These are phyloP conservation scores for Coemansia sp. DNA, from an alignment of 192 early-diverging fungal species.

Conservation along the genomic window DNA sequence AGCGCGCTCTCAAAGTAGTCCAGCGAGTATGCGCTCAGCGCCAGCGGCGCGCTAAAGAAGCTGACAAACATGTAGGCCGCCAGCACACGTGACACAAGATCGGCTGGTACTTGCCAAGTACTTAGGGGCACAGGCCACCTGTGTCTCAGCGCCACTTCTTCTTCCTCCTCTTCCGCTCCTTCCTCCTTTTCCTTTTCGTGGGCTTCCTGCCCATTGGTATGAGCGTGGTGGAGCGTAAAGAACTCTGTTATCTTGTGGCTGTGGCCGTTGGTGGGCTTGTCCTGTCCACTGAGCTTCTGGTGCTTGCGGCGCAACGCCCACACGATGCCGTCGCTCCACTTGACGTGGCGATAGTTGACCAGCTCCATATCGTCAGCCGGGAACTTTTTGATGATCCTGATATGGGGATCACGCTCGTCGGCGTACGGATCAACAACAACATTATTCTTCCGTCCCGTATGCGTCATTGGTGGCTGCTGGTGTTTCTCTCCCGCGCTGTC, in stretches of 20 bases:
- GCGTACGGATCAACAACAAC: slow-evolving; percentile 43
- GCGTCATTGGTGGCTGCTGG: too few relatives aligned
- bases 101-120: slow-evolving; percentile 30
- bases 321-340: slow-evolving; percentile 20
- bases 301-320: slow-evolving; percentile 27
- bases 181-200: not conserved
- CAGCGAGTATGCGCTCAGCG: slow-evolving; percentile 69
- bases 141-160: slow-evolving; percentile 15
- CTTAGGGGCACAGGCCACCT: slow-evolving; percentile 40
- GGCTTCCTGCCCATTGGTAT: not conserved
- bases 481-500: too few relatives aligned
- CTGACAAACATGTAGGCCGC: slow-evolving; percentile 46
- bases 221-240: slow-evolving; percentile 13
- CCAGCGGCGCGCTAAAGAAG: slow-evolving; percentile 61
- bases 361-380: slow-evolving; percentile 86
- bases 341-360: slow-evolving; percentile 51
- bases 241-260: slow-evolving; percentile 42
- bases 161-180: slow-evolving; percentile 15
- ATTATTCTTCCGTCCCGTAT: not conserved
- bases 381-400: slow-evolving; percentile 59
- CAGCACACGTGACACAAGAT: slow-evolving; percentile 35
- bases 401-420: slow-evolving; percentile 23
- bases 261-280: not conserved
- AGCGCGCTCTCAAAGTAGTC: slow-evolving; percentile 75
- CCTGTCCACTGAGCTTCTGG: slow-evolving; percentile 6